Evolutionary conservation across 2,329 filamentous ascomycete species (phyloP), one percentile per base, ranked within the genome.

Genomic region (Aspergillus puulaauensis): DNA sequence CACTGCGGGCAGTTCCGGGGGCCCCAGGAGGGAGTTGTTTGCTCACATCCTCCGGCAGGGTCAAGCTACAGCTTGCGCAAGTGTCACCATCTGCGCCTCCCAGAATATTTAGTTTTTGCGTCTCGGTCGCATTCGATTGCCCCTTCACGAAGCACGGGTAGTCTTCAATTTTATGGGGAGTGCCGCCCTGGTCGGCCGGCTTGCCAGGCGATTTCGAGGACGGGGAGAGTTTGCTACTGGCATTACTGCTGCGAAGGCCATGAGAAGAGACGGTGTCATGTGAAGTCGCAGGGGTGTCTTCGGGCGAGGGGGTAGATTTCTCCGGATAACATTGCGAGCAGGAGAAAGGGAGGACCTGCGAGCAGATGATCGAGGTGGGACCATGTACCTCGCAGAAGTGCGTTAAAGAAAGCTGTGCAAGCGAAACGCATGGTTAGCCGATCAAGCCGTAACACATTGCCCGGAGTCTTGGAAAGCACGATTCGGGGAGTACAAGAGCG

Each of bases 351-450:
- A 82, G 75, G 62, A 83, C 80, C 70, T 85, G 83, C 58, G 83
- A 85, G 72, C 83, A 85, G 63, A 86, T 82, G 70, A 85, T 84
- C 56, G 82, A 84, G 52, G 83, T 86, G 17, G 83, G 83, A 70
- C 83, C 83, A 79, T 86, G 82, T 71, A 83, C 77, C 75, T 86
- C 83, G 73, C 83, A 86, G 71, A 86, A 86, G 74, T 86, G 83
- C 63, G 83, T 84, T 62, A 86, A 79, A 66, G 83, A 85, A 68
- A 86, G 80, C 83, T 86, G 66, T 49, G 24, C 53, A 37, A 58
- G 57, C 47, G 46, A 21, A 52, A 31, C 17, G 12, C 6, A 57
- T 52, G 59, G 52, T 56, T 49, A 47, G 52, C 52, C 44, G 37
- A 51, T 54, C 3, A 37, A 58, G 31, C 19, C n/a, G 43, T 52